Evolutionary conservation across 345 rosid species (phyloP).

Genomic region (Iberis pinnata): DNA sequence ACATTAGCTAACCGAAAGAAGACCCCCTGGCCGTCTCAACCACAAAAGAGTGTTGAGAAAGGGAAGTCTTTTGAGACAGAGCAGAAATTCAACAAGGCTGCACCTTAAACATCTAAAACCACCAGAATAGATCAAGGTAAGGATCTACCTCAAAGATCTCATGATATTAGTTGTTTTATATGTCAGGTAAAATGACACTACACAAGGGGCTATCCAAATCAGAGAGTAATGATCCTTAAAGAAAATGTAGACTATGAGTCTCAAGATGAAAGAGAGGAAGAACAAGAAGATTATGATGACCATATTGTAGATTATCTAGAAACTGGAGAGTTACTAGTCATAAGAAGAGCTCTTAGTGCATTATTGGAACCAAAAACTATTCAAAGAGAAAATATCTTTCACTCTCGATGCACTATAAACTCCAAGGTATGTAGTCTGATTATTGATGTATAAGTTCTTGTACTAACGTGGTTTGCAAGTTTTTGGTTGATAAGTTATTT

Average conservation of each 20-base stretch:
- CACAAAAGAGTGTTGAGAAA: not conserved
- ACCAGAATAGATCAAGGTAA: too few species aligned
- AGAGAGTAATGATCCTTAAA: not conserved
- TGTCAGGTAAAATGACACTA: not conserved
- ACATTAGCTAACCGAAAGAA: not conserved
- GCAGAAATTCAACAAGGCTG: fast-evolving
- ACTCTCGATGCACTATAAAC: not conserved
- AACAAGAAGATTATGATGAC: not conserved
- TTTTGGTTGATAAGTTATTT: not conserved
- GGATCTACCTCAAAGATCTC: not conserved
- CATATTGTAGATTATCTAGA: not conserved
- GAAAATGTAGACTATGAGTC: not conserved
- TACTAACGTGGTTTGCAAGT: not conserved
- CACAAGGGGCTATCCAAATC: not conserved
- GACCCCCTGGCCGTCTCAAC: not conserved
- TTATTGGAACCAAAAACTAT: not conserved
- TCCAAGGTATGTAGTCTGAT: not conserved
- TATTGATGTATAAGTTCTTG: not conserved
- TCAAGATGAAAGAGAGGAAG: not conserved
- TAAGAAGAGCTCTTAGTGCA: not conserved
- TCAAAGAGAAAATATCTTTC: not conserved
- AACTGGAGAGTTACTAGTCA: not conserved
- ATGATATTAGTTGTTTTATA: not conserved
- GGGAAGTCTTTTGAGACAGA: not conserved
- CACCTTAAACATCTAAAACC: not conserved